Conservation (phyloP, 2,329 filamentous ascomycete genomes). For the Ophiostoma himal-ulmi region DNA sequence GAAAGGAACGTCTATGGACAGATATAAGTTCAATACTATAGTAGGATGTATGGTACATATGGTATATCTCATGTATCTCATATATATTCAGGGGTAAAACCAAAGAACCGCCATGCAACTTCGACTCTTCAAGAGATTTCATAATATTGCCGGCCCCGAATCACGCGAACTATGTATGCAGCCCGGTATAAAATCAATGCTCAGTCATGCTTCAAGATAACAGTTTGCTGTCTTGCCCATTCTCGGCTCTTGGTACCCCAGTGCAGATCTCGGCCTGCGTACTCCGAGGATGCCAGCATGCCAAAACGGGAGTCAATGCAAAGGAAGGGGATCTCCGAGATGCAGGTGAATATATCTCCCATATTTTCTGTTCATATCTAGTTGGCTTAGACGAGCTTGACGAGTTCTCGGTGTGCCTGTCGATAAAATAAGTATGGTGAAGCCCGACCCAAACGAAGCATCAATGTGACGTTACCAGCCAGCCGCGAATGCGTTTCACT, state of each 20-base stretch:
- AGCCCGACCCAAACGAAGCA: not conserved
- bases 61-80: too few relatives aligned
- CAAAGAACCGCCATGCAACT: not conserved
- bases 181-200: not conserved
- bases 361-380: not conserved
- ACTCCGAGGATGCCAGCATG: not conserved
- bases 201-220: not conserved
- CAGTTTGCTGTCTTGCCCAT: not conserved
- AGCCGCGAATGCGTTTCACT: not conserved
- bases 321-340: constrained; percentile 1
- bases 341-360: not conserved
- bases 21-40: not conserved
- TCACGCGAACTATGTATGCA: not conserved
- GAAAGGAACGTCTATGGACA: not conserved
- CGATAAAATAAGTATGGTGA: not conserved
- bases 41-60: not conserved
- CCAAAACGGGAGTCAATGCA: not conserved
- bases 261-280: constrained; percentile 1
- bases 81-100: not conserved
- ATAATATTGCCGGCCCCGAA: not conserved
- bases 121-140: not conserved
- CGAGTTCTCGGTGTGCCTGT: not conserved
- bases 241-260: not conserved
- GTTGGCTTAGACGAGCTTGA: not conserved
- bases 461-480: not conserved